Base-by-base conservation (phyloP, 371 early-diverging fungal species). In the Neoconidiobolus thromboides region DNA sequence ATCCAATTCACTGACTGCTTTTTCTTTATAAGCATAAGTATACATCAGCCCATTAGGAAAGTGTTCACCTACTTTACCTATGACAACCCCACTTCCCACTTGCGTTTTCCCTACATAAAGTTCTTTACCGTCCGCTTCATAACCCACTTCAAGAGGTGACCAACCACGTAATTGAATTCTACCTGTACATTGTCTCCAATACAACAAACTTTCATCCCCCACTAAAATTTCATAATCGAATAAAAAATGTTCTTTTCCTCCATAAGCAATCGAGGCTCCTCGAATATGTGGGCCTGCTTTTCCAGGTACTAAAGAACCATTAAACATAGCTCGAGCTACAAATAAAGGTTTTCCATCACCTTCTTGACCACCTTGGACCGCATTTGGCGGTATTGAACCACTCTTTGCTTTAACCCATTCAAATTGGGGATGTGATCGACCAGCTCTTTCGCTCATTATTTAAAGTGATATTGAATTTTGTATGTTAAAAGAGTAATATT, bases 231-330 rank as follows among this genome's bases (percentile, higher is more conserved):
- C 68, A 61, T 76, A 78, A 55, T 72, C 69, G 62, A 60, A 64
- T 15, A 68, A 60, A 39, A 60, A 55, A 14, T 62, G 50, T 46
- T 76, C 69, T 48, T 68, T 67, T 0, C 75, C 71, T 50, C 67
- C 74, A 64, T 69, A 75, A 14, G 68, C 60, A 9, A 76, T 58
- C 38, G 57, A 64, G 48, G 67, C 65, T n/a, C 76, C 78, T 48
- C 66, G 62, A 53, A 72, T 14, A 50, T 71, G 69, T 2, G 69
- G 64, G 44, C 67, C 70, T 7, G 68, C 70, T 60, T 74, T 76
- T 48, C 79, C 79, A 60, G 74, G 70, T 55, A 77, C 76, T 46
- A 77, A 51, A 1, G 72, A 75, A 48, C 69, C 69, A 61, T 43
- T 54, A 60, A 59, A 63, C 51, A 38, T 49, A 44, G 51, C 46